Percentiles rank a stretch among this genome's conserved stretches.
Conservation (phyloP, 257 asterid species). For the Echites panduratus region DNA sequence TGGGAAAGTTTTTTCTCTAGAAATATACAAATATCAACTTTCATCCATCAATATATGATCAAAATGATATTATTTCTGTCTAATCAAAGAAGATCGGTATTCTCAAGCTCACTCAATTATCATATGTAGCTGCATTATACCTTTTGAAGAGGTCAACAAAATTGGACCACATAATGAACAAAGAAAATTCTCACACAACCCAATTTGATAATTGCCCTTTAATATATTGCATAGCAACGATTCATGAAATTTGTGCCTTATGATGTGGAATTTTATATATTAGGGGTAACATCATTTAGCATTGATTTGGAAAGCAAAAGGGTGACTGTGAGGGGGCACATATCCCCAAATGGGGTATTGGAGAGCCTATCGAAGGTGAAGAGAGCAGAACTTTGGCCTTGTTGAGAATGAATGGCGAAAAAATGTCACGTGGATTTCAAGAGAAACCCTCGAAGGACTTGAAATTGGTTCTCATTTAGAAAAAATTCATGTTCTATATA, state of each 20-base stretch:
- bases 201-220: not conserved
- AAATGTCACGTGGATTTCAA: not conserved
- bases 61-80: not conserved
- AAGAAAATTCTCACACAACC: not conserved
- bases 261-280: not conserved
- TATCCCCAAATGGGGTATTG: slow-evolving; percentile 55
- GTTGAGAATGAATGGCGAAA: not conserved
- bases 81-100: not conserved
- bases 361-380: slow-evolving; percentile 76
- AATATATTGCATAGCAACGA: not conserved
- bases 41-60: not conserved
- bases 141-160: not conserved
- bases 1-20: not conserved
- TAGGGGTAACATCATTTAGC: slow-evolving; percentile 82
- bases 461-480: slow-evolving; percentile 2
- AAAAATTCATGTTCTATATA: not conserved
- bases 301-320: slow-evolving; percentile 70
- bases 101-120: not conserved
- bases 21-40: not conserved
- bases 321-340: slow-evolving; percentile 72
- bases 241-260: not conserved
- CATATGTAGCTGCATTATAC: not conserved
- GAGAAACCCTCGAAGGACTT: not conserved
- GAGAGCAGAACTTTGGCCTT: slow-evolving; percentile 70
- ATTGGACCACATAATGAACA: not conserved